phyloP scores from a whole-genome alignment of 345 rosid species.

The Hirschfeldia incana region DNA sequence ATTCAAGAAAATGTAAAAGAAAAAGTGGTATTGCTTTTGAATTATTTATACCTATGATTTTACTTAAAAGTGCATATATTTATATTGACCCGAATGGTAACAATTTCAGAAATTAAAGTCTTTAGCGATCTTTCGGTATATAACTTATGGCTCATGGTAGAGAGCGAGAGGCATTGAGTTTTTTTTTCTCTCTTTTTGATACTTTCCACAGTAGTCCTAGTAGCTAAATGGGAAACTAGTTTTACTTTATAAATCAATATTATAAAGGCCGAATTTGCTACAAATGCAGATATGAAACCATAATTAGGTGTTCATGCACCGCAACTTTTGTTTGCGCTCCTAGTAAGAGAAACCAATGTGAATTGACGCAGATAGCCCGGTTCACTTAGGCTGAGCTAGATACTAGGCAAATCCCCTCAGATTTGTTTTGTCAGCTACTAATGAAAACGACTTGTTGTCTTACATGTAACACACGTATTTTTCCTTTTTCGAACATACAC shows the following conservation, averaged over 20 bases:
- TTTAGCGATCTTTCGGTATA: neutral
- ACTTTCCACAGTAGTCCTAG: neutral
- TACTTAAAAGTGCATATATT: slow-evolving; percentile 20
- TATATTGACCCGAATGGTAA: slow-evolving; percentile 8
- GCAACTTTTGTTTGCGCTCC: too few species aligned
- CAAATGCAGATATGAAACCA: too few species aligned
- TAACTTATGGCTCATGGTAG: slow-evolving; percentile 14
- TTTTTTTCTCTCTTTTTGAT: neutral
- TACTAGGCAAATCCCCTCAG: too few species aligned
- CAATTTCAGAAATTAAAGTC: neutral
- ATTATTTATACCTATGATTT: slow-evolving; percentile 17
- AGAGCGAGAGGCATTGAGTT: slow-evolving; percentile 2
- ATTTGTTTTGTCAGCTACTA: too few species aligned
- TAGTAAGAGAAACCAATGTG: too few species aligned
- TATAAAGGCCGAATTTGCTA: too few species aligned
- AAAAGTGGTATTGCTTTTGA: slow-evolving; percentile 33
- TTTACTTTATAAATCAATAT: neutral
- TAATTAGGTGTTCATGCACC: too few species aligned
- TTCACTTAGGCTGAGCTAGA: too few species aligned
- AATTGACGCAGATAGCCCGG: too few species aligned
- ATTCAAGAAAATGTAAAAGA: slow-evolving; percentile 15
- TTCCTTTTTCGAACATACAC: too few species aligned
- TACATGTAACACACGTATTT: too few species aligned
- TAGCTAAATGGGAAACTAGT: neutral
- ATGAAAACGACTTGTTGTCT: too few species aligned